Conservation (phyloP, 2,329 filamentous ascomycete species). For the Botrytis porri region DNA sequence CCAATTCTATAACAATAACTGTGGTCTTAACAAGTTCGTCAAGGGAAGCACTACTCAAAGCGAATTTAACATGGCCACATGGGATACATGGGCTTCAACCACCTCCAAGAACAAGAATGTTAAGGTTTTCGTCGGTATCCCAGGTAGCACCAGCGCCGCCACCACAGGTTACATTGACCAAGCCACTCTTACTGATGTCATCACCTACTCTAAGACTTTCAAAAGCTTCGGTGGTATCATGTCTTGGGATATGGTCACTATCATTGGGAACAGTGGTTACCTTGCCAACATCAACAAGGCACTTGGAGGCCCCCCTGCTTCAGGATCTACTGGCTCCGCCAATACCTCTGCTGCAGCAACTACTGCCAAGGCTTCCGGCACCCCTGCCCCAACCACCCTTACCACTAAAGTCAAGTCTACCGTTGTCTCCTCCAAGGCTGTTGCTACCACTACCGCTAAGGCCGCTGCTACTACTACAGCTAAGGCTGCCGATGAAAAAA, state of each 20-base stretch:
- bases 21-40: constrained; percentile 53
- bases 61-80: constrained; percentile 59
- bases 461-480: not conserved
- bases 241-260: constrained; percentile 66
- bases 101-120: constrained; percentile 55
- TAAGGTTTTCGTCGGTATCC: constrained; percentile 58
- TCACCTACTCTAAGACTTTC: constrained; percentile 52
- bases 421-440: not conserved
- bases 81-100: constrained; percentile 61
- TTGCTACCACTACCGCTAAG: not conserved
- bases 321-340: constrained; percentile 10
- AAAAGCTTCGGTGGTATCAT: constrained; percentile 62
- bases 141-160: constrained; percentile 46
- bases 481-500: not conserved
- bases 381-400: not conserved
- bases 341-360: constrained; percentile 7
- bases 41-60: constrained; percentile 43
- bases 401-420: constrained; percentile 6
- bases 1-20: constrained; percentile 47
- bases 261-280: constrained; percentile 36
- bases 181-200: constrained; percentile 46
- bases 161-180: constrained; percentile 52
- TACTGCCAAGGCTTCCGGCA: not conserved
- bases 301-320: constrained; percentile 14
- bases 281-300: constrained; percentile 11